phyloP scores from a whole-genome alignment of 2,329 filamentous ascomycete species.

The Nothophoma quercina region DNA sequence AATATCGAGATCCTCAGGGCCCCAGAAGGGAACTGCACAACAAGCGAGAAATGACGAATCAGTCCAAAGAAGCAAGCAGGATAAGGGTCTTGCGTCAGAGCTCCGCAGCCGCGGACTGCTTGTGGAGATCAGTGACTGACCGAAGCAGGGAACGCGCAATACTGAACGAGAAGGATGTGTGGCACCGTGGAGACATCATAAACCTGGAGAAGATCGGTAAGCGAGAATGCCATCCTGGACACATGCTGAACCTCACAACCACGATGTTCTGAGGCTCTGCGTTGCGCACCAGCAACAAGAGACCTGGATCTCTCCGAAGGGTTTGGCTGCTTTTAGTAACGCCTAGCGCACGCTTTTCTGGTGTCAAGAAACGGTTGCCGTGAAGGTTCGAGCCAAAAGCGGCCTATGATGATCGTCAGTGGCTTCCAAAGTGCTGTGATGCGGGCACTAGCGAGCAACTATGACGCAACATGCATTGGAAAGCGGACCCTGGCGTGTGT shows the following conservation, averaged over 20 bases:
- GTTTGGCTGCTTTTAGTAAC: not conserved
- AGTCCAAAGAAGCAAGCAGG: conserved; percentile 1
- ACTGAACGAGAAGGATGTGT: not conserved
- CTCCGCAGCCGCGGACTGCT: conserved; percentile 10
- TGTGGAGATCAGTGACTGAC: conserved; percentile 3
- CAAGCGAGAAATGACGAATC: not conserved
- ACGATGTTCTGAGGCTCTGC: conserved; percentile 6
- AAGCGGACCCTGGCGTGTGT: conserved; percentile 12
- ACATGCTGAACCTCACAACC: conserved; percentile 11
- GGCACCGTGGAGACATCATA: conserved; percentile 12
- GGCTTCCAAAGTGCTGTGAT: conserved; percentile 21
- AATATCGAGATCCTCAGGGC: not conserved
- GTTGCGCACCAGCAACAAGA: not conserved
- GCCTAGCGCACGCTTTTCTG: not conserved
- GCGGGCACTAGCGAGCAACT: conserved; percentile 19
- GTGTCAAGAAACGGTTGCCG: conserved; percentile 4
- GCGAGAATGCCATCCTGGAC: conserved; percentile 21
- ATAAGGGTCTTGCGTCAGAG: conserved; percentile 5
- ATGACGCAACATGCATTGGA: conserved; percentile 27
- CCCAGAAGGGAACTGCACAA: not conserved
- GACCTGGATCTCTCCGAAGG: not conserved
- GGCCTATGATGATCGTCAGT: conserved; percentile 12
- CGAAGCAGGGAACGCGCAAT: conserved; percentile 16
- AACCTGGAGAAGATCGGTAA: conserved; percentile 22
- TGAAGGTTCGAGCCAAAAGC: conserved; percentile 9